A percentile compares a stretch with the other conserved stretches of the same genome.
These are phyloP conservation scores for Cladobotryum mycophilum DNA, from an alignment of 2,329 filamentous ascomycete genomes.

Conservation along the genomic window DNA sequence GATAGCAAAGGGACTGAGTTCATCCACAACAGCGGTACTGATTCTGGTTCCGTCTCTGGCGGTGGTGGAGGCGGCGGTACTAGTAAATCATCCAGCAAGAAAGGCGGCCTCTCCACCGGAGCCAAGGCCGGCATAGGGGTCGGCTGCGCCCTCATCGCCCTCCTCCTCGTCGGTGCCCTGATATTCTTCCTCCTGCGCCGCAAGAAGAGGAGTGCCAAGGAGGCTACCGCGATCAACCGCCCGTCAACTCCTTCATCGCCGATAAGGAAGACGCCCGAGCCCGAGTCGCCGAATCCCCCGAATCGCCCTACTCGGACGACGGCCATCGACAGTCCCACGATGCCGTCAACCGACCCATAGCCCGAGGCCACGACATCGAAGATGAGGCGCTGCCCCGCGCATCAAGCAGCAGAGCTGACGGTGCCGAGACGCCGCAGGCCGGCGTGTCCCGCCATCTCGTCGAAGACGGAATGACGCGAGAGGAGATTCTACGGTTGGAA, in stretches of 20 bases:
- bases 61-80: too few species aligned
- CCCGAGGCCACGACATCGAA: not conserved
- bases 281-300: constrained; percentile 31
- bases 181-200: constrained; percentile 36
- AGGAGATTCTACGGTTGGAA: constrained; percentile 48
- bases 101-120: constrained; percentile 30
- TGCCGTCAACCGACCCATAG: not conserved
- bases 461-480: constrained; percentile 55
- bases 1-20: not conserved
- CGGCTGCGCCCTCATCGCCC: constrained; percentile 30
- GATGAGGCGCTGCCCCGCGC: constrained; percentile 8
- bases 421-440: constrained; percentile 21
- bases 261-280: constrained; percentile 40
- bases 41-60: too few species aligned
- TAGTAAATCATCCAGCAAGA: too few species aligned
- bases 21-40: not conserved
- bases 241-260: constrained; percentile 34
- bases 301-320: constrained; percentile 39
- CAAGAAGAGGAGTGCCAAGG: constrained; percentile 4
- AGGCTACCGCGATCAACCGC: constrained; percentile 14
- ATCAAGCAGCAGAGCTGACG: not conserved
- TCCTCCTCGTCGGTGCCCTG: constrained; percentile 34
- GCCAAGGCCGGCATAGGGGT: constrained; percentile 44
- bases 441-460: constrained; percentile 39
- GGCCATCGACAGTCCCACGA: constrained; percentile 16